Conservation (phyloP, 1,139 yeast species). For the Yamadazyma atmosphaerica region DNA sequence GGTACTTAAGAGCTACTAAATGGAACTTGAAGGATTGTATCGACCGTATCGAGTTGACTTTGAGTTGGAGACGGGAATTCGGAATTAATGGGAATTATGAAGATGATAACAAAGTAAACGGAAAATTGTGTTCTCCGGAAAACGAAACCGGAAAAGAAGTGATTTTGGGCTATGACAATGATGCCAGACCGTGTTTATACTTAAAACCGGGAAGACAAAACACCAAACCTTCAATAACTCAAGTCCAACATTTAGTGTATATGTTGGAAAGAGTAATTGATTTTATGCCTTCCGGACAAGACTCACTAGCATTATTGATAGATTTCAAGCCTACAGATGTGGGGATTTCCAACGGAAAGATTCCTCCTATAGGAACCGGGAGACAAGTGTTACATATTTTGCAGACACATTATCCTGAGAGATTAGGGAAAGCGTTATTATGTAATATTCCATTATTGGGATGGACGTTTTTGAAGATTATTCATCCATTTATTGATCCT, state of each 20-base stretch:
- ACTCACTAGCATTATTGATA: slow-evolving; percentile 45
- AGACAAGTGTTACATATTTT: slow-evolving; percentile 72
- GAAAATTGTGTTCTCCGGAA: slow-evolving; percentile 32
- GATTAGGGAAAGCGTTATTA: slow-evolving; percentile 48
- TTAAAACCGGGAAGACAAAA: slow-evolving; percentile 52
- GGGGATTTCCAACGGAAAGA: slow-evolving; percentile 58
- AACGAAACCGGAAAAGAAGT: slow-evolving; percentile 51
- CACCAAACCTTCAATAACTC: slow-evolving; percentile 43
- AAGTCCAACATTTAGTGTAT: slow-evolving; percentile 50
- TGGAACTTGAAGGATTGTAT: slow-evolving; percentile 44
- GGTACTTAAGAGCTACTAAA: slow-evolving; percentile 49
- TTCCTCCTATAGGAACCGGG: slow-evolving; percentile 82
- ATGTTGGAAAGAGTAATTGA: slow-evolving; percentile 50
- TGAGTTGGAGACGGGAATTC: slow-evolving; percentile 51
- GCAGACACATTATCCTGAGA: slow-evolving; percentile 54
- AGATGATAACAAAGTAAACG: slow-evolving; percentile 34
- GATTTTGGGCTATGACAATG: slow-evolving; percentile 47
- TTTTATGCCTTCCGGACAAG: slow-evolving; percentile 53
- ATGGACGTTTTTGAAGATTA: slow-evolving; percentile 47
- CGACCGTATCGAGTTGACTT: slow-evolving; percentile 40
- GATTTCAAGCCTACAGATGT: slow-evolving; percentile 49
- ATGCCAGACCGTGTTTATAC: slow-evolving; percentile 49
- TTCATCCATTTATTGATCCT: slow-evolving; percentile 52
- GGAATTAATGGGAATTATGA: slow-evolving; percentile 37
- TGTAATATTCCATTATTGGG: slow-evolving; percentile 52